Base-by-base conservation (phyloP, 139 green algal genomes). In the Chlorella sp. region DNA sequence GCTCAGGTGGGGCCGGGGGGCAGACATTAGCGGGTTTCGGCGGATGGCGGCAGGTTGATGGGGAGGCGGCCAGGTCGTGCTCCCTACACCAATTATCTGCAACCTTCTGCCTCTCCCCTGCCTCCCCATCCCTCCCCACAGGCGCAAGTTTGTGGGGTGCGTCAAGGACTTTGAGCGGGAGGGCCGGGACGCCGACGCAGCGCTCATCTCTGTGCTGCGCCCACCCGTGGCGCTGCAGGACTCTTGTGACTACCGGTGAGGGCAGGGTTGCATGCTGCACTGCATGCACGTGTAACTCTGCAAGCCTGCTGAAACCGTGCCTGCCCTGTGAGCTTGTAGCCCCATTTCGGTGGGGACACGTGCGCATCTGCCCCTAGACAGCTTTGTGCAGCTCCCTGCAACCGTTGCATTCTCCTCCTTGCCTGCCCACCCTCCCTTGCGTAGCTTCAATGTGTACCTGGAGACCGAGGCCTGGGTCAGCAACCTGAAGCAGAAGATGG, bases 401-500 rank as follows among this genome's bases (percentile, higher is more conserved):
- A n/a, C n/a, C n/a, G 51, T 21, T 60, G 51, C 13, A 23, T 60
- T 20, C 12, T 6, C 7, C 7, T 6, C 25, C 44, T n/a, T 13
- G 7, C 44, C 12, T 41, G 23, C 20, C 26, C 28, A 38, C 38
- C 9, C 32, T n/a, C 5, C 75, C 18, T 4, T 20, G 41, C 18
- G 63, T 82, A 91, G 88, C 56, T 92, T 88, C 79, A 80, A 72
- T 12, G 70, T 90, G 62, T 87, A 90, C 80, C 81, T 92, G 34
- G 88, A 92, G 70, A 82, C 86, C 13, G 39, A 81, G 25, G 84
- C 86, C 18, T 92, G 84, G 65, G 85, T 60, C 13, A 85, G 70
- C 38, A 92, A 90, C 51, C 68, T 88, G 23, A 88, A 88, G 75
- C 86, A 90, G 47, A 92, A 92, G 80, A 51, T 92, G 68, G 76